phyloP scores from a whole-genome alignment of 208 protist genomes.

The Trypanosoma platydactyli region DNA sequence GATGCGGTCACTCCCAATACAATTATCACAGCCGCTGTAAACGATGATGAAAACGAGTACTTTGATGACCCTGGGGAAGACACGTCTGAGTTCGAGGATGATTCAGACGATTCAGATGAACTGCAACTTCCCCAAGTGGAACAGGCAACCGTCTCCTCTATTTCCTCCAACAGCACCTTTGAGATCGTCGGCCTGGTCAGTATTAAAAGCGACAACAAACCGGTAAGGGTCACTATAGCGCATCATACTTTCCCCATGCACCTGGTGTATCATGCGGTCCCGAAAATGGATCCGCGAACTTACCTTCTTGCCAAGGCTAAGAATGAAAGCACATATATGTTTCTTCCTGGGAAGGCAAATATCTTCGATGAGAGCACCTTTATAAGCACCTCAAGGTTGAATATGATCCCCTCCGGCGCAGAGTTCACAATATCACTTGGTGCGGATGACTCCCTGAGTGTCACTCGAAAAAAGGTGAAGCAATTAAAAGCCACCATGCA shows the following conservation, averaged over 20 bases:
- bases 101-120: not conserved
- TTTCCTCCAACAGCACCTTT: conserved; percentile 39
- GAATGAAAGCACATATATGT: conserved; percentile 47
- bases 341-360: conserved; percentile 49
- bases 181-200: conserved; percentile 39
- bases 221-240: conserved; percentile 45
- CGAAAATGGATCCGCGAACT: conserved; percentile 33
- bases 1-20: too few relatives aligned
- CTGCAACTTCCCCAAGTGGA: conserved; percentile 15
- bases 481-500: conserved; percentile 6
- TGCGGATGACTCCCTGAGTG: conserved; percentile 39
- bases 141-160: conserved; percentile 24
- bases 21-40: too few relatives aligned
- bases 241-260: conserved; percentile 35
- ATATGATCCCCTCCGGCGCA: conserved; percentile 38
- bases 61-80: too few relatives aligned
- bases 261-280: conserved; percentile 39
- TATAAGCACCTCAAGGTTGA: conserved; percentile 42
- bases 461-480: conserved; percentile 30
- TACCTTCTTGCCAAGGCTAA: conserved; percentile 42
- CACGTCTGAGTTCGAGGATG: not conserved
- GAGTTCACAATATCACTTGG: conserved; percentile 55
- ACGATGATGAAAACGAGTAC: too few relatives aligned
- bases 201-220: conserved; percentile 46
- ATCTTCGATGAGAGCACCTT: conserved; percentile 54